These are phyloP conservation scores for Suillus luteus DNA, from an alignment of 768 basidiomycete species.

Conservation along the genomic window DNA sequence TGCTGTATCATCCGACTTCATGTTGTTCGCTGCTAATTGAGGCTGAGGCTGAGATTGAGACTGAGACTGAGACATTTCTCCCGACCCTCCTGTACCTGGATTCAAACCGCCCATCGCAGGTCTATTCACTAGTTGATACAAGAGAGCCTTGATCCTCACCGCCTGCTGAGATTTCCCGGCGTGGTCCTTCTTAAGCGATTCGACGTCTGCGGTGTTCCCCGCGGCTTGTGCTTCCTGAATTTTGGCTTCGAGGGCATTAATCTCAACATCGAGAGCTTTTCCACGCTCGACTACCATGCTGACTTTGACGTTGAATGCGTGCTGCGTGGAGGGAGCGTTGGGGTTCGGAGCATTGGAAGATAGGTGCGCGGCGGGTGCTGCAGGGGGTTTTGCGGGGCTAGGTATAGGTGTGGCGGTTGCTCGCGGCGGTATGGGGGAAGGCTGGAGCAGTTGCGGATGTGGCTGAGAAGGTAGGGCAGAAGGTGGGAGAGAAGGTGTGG, in stretches of 20 bases:
- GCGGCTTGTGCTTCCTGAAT: slow-evolving; percentile 18
- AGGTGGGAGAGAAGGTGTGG: slow-evolving; percentile 4
- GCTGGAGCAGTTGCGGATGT: slow-evolving; percentile 6
- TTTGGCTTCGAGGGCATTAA: slow-evolving; percentile 18
- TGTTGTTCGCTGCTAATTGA: background rate
- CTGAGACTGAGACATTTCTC: background rate
- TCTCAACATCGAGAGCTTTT: slow-evolving; percentile 19
- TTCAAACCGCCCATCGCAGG: background rate
- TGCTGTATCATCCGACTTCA: background rate
- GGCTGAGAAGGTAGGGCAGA: slow-evolving; percentile 10
- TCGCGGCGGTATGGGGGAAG: slow-evolving; percentile 22
- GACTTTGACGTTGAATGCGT: background rate
- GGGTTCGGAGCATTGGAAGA: slow-evolving; percentile 12
- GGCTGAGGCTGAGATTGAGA: background rate
- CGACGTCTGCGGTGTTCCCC: slow-evolving; percentile 22
- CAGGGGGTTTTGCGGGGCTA: slow-evolving; percentile 22
- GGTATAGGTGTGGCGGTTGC: slow-evolving; percentile 22
- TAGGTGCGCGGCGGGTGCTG: slow-evolving; percentile 27
- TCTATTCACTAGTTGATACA: slow-evolving; percentile 10
- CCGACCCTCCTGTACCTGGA: background rate
- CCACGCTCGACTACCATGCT: slow-evolving; percentile 29
- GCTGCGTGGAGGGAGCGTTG: slow-evolving; percentile 8
- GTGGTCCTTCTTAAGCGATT: slow-evolving; percentile 19
- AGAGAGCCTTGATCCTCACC: slow-evolving; percentile 18
- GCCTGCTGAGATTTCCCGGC: slow-evolving; percentile 2